phyloP scores from a whole-genome alignment of 208 protist species.

The Naegleria lovaniensis region DNA sequence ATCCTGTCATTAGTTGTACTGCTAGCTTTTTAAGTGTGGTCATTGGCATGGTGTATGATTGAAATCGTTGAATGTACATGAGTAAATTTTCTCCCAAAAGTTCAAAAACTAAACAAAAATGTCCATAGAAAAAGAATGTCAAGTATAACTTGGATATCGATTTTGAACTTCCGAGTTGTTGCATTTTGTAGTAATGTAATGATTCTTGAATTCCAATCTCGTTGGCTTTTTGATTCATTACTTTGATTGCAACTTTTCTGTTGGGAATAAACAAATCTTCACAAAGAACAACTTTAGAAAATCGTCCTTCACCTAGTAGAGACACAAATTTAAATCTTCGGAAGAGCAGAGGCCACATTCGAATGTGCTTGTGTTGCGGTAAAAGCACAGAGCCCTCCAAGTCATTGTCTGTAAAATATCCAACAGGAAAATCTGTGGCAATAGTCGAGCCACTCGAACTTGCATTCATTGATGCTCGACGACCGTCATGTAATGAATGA shows the following conservation, averaged over 20 bases:
- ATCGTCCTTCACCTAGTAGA: neutral
- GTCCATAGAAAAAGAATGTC: neutral
- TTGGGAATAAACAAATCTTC: neutral
- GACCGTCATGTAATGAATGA: neutral
- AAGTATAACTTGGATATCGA: neutral
- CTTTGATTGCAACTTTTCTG: conserved; percentile 14
- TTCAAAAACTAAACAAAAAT: conserved; percentile 16
- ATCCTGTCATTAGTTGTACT: neutral
- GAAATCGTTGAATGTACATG: neutral
- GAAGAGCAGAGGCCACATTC: neutral
- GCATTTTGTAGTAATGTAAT: neutral
- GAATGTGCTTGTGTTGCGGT: neutral
- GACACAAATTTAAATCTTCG: neutral
- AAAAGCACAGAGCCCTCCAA: neutral
- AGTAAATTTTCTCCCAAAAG: neutral
- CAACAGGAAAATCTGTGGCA: neutral
- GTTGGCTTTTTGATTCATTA: neutral
- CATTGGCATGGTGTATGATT: neutral
- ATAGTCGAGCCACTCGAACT: neutral
- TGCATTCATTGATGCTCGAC: neutral
- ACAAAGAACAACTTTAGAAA: neutral
- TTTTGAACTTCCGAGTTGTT: neutral
- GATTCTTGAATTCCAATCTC: neutral
- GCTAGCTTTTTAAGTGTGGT: neutral
- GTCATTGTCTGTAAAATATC: neutral